Evolutionary conservation across 257 asterid species (phyloP).

Genomic region (Cinchona pubescens): DNA sequence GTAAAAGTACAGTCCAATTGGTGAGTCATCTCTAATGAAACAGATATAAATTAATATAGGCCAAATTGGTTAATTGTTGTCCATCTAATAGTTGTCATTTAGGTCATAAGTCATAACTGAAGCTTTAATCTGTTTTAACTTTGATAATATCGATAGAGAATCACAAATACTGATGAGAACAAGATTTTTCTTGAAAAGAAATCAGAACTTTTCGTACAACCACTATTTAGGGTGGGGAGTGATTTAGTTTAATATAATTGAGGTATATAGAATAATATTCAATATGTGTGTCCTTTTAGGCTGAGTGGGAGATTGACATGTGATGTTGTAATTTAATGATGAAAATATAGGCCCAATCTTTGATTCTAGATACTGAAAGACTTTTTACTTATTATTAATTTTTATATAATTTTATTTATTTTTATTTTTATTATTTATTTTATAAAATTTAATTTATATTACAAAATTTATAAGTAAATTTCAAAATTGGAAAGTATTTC

Average conservation of each 20-base stretch:
- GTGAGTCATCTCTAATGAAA: constrained; percentile 21
- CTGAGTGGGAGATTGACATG: constrained; percentile 43
- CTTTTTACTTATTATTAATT: too few species aligned
- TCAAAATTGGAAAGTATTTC: too few species aligned
- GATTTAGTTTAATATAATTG: not conserved
- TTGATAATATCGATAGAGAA: constrained; percentile 8
- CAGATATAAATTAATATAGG: constrained; percentile 18
- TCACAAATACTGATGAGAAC: not conserved
- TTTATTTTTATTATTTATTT: too few species aligned
- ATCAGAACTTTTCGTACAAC: not conserved
- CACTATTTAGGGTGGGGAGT: constrained; percentile 4
- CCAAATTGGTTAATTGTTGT: constrained; percentile 7
- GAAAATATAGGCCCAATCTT: too few species aligned
- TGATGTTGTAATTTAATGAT: not conserved
- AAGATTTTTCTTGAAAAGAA: not conserved
- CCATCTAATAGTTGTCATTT: constrained; percentile 4
- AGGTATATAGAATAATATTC: constrained; percentile 26
- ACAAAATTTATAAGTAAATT: too few species aligned
- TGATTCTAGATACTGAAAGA: too few species aligned
- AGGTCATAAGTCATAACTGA: constrained; percentile 13
- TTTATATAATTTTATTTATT: too few species aligned
- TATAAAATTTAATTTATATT: too few species aligned
- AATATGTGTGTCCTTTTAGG: constrained; percentile 19
- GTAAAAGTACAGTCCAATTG: not conserved
- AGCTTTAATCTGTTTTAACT: not conserved